Evolutionary conservation across 176 grass and related monocot genomes (phyloP).

Genomic region (Juncus effusus): DNA sequence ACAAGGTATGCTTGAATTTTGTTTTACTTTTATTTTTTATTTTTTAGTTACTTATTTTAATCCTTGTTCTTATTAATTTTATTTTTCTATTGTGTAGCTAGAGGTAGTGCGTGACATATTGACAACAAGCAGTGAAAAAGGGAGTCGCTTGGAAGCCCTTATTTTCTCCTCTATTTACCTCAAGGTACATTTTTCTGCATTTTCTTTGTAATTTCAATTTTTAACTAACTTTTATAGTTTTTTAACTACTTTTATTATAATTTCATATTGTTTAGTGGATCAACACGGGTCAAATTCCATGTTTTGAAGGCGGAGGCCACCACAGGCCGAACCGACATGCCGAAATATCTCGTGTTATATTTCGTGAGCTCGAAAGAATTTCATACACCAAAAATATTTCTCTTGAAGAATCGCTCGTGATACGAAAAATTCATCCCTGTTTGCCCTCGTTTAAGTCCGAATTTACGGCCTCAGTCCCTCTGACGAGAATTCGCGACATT

Average conservation of each 20-base stretch:
- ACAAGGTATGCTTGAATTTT: conserved; percentile 54
- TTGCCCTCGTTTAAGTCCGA: conserved; percentile 98
- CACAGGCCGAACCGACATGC: conserved; percentile 85
- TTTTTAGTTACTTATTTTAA: conserved; percentile 17
- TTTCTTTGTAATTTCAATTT: conserved; percentile 20
- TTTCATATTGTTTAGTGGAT: conserved; percentile 56
- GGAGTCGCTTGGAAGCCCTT: conserved; percentile 59
- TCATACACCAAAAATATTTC: conserved; percentile 50
- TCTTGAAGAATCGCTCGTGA: conserved; percentile 67
- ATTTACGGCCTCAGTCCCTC: conserved; percentile 96
- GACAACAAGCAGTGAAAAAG: conserved; percentile 39
- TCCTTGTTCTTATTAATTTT: conserved; percentile 16
- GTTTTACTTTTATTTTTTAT: neutral
- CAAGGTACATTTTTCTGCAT: conserved; percentile 43
- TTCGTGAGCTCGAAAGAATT: conserved; percentile 76
- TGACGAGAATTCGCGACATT: conserved; percentile 96
- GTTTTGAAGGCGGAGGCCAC: conserved; percentile 91
- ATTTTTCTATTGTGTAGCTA: conserved; percentile 44
- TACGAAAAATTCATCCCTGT: conserved; percentile 82
- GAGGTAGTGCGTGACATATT: conserved; percentile 59
- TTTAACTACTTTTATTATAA: conserved; percentile 11
- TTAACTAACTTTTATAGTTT: conserved; percentile 14
- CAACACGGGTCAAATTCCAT: conserved; percentile 83
- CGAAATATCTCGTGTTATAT: conserved; percentile 86
- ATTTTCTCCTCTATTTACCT: conserved; percentile 81